Evolutionary conservation across 306 rosid species (phyloP).

Genomic region (Astragalus membranaceus): DNA sequence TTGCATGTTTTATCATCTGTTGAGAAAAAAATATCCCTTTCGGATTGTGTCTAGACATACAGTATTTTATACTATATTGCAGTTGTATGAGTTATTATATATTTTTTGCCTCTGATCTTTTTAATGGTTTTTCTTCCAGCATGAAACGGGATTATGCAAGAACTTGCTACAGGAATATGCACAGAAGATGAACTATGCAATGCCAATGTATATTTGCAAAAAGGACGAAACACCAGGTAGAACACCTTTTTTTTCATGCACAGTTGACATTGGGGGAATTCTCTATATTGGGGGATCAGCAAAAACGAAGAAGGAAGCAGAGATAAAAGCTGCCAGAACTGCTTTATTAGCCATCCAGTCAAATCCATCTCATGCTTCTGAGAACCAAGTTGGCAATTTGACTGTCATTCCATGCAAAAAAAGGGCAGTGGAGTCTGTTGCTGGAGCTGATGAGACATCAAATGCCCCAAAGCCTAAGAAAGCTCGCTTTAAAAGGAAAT

Average conservation of each 20-base stretch:
- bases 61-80: neutral
- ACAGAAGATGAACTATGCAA: conserved; percentile 93
- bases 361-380: conserved; percentile 40
- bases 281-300: conserved; percentile 79
- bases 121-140: conserved; percentile 44
- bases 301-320: conserved; percentile 90
- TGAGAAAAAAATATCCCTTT: neutral
- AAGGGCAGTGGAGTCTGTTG: conserved; percentile 32
- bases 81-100: neutral
- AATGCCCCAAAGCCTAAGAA: conserved; percentile 45
- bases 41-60: conserved; percentile 1
- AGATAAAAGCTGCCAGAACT: conserved; percentile 96
- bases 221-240: conserved; percentile 56
- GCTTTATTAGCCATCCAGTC: conserved; percentile 75
- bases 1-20: neutral
- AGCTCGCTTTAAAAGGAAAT: conserved; percentile 42
- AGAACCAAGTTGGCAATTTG: conserved; percentile 33
- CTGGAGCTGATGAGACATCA: conserved; percentile 27
- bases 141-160: conserved; percentile 95
- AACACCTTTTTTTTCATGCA: conserved; percentile 50
- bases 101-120: conserved; percentile 19
- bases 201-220: conserved; percentile 66
- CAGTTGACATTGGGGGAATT: conserved; percentile 80
- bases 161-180: conserved; percentile 98
- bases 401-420: conserved; percentile 73